Evolutionary conservation across 73 alveolate species (phyloP).

Genomic region (Blepharisma japonicum): DNA sequence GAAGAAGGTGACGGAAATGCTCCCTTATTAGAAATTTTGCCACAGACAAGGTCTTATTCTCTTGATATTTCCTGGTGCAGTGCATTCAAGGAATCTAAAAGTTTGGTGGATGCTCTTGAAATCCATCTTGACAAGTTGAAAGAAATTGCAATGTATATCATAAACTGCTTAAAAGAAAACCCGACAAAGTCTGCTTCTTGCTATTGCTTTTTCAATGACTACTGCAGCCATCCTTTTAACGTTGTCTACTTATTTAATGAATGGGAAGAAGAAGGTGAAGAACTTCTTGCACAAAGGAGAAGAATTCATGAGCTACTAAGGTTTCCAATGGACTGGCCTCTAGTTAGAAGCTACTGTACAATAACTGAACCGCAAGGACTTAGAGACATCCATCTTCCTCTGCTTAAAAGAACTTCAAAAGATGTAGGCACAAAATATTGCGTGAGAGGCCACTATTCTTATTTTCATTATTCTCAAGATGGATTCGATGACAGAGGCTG

Average conservation of each 20-base stretch:
- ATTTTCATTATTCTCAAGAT: slow-evolving; percentile 93
- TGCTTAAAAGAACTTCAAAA: slow-evolving; percentile 40
- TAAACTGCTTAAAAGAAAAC: not conserved
- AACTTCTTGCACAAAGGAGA: not conserved
- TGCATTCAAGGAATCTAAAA: not conserved
- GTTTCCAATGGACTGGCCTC: slow-evolving; percentile 2
- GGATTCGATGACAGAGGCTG: slow-evolving; percentile 92
- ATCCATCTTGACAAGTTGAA: not conserved
- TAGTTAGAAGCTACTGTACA: slow-evolving; percentile 12
- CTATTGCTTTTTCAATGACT: not conserved
- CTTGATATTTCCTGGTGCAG: slow-evolving; percentile 1
- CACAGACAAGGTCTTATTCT: not conserved
- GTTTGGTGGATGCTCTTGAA: not conserved
- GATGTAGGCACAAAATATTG: slow-evolving; percentile 24
- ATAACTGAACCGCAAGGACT: slow-evolving; percentile 37
- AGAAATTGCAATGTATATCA: not conserved
- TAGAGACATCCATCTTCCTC: slow-evolving; percentile 24
- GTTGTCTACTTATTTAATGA: slow-evolving; percentile 3
- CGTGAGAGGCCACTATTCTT: slow-evolving; percentile 81
- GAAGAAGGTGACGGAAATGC: slow-evolving; percentile 11
- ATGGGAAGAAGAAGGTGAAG: slow-evolving; percentile 13
- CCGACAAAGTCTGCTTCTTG: slow-evolving; percentile 17
- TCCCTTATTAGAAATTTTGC: not conserved
- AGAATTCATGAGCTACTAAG: slow-evolving; percentile 5
- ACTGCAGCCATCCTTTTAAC: not conserved